Conservation (phyloP, 1,284 basidiomycete genomes). For the Gomphus bonarii region DNA sequence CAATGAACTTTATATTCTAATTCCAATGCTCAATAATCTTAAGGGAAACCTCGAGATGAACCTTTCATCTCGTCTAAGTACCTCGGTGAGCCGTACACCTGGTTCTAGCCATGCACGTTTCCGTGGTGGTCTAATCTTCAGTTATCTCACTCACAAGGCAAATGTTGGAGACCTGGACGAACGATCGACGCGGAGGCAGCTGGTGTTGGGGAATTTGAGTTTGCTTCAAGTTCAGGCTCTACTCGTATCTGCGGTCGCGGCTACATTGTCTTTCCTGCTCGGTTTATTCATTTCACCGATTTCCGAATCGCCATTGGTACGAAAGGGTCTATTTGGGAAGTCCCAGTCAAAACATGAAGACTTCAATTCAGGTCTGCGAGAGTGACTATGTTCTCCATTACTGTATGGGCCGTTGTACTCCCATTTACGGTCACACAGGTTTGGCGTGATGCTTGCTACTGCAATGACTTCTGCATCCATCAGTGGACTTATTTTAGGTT, state of each 20-base stretch:
- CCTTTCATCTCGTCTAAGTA: slow-evolving; percentile 67
- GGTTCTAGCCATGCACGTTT: no score
- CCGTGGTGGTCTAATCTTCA: neutral
- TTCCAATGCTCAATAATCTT: slow-evolving; percentile 90
- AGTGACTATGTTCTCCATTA: slow-evolving; percentile 32
- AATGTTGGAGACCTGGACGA: slow-evolving; percentile 88
- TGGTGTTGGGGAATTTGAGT: slow-evolving; percentile 78
- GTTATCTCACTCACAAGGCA: slow-evolving; percentile 17
- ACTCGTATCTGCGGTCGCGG: slow-evolving; percentile 81
- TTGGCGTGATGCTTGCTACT: slow-evolving; percentile 81
- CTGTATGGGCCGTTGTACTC: neutral
- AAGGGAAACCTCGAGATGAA: slow-evolving; percentile 98
- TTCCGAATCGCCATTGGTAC: slow-evolving; percentile 12
- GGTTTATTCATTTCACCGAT: slow-evolving; percentile 46
- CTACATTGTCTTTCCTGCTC: slow-evolving; percentile 68
- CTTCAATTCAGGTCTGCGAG: slow-evolving; percentile 33
- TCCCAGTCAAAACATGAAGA: slow-evolving; percentile 14
- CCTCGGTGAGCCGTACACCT: slow-evolving; percentile 32
- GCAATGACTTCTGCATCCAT: slow-evolving; percentile 83
- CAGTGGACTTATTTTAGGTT: slow-evolving; percentile 74
- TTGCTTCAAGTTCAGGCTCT: slow-evolving; percentile 91
- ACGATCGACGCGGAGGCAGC: slow-evolving; percentile 47
- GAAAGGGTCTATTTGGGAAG: slow-evolving; percentile 9
- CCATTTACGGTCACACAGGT: slow-evolving; percentile 28
- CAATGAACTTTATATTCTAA: slow-evolving; percentile 94